phyloP scores from a whole-genome alignment of 2,329 filamentous ascomycete genomes.

The Ophiostoma sp. region DNA sequence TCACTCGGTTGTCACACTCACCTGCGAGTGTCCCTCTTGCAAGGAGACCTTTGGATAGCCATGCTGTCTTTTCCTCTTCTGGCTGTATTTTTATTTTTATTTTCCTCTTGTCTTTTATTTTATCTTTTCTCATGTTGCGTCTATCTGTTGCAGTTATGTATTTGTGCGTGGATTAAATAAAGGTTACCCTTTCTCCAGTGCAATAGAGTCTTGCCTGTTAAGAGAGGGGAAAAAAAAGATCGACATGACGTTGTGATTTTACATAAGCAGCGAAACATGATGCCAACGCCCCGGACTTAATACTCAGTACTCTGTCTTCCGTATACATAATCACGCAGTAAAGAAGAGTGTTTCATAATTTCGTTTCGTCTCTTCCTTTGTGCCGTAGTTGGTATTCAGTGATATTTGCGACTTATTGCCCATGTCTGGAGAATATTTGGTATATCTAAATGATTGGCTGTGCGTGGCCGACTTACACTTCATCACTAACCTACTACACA shows the following conservation, averaged over 20 bases:
- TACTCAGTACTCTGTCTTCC: no score
- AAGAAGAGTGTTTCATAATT: not conserved
- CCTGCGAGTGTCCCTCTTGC: not conserved
- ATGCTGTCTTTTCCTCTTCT: not conserved
- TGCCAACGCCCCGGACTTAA: no score
- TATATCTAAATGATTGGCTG: slow-evolving; percentile 4
- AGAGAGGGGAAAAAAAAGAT: not conserved
- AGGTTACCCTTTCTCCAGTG: no score
- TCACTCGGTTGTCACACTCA: not conserved
- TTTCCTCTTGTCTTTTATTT: not conserved
- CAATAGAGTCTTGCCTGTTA: no score
- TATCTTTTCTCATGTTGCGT: no score
- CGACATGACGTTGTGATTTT: not conserved
- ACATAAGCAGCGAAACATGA: not conserved
- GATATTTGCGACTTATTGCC: not conserved
- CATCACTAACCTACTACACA: not conserved
- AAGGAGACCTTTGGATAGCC: not conserved
- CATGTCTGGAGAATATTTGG: not conserved
- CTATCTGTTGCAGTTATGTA: no score
- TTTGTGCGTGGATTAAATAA: no score
- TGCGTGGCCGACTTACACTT: not conserved
- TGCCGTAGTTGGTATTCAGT: not conserved
- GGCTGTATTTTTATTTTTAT: not conserved
- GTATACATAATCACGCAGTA: no score
- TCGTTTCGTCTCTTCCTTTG: not conserved